Conservation (phyloP, 2,329 filamentous ascomycete species). For the Hypomyces perniciosus region DNA sequence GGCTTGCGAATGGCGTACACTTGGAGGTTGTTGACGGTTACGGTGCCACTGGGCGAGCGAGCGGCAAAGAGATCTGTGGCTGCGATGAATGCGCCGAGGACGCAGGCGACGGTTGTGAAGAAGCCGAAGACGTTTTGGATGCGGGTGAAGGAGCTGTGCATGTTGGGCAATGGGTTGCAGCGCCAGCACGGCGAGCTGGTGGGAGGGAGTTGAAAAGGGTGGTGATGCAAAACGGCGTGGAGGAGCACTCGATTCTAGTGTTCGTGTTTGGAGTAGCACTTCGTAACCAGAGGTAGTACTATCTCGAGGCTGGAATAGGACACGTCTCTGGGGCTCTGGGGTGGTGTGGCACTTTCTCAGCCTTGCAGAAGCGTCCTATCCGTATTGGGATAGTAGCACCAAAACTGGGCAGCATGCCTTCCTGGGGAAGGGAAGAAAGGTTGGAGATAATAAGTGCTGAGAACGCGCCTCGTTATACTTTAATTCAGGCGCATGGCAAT, state of each 20-base stretch:
- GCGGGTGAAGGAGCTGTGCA: slow-evolving; percentile 84
- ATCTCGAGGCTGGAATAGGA: slow-evolving; percentile 5
- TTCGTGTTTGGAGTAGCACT: too few relatives aligned
- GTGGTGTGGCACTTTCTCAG: not conserved
- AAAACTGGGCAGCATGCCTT: too few relatives aligned
- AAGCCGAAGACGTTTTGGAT: slow-evolving; percentile 93
- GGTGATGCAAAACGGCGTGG: not conserved
- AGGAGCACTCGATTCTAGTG: too few relatives aligned
- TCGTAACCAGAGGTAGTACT: not conserved
- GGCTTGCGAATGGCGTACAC: slow-evolving; percentile 54
- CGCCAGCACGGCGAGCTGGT: slow-evolving; percentile 2
- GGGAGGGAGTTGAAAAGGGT: not conserved
- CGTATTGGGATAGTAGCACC: not conserved
- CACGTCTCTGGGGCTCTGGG: slow-evolving; percentile 7
- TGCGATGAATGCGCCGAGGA: slow-evolving; percentile 72
- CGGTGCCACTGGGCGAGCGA: slow-evolving; percentile 55
- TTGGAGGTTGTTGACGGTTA: slow-evolving; percentile 71
- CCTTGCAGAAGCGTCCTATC: not conserved
- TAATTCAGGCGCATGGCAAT: not conserved
- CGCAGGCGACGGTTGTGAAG: slow-evolving; percentile 91
- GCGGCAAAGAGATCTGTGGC: slow-evolving; percentile 67
- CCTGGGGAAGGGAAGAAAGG: too few relatives aligned
- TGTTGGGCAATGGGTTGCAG: slow-evolving; percentile 37
- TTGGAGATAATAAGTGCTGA: too few relatives aligned
- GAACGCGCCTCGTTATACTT: not conserved